Evolutionary conservation across 768 basidiomycete genomes (phyloP), one percentile per base, ranked within the genome.

Genomic region (Suillus subalutaceus): DNA sequence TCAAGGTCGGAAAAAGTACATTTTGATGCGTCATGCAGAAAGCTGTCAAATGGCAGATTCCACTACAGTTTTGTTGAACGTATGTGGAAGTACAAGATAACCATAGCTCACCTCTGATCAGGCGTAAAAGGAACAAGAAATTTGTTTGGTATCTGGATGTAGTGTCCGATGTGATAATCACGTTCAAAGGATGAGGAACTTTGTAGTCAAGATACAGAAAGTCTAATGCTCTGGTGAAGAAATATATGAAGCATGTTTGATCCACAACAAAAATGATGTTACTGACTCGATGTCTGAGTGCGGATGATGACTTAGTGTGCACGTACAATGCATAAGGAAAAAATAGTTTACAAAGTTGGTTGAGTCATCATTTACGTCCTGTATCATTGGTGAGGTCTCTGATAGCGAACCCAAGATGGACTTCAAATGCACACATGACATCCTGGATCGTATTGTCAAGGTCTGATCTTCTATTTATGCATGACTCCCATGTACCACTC

Each of bases 161-260:
- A 40, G 91, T 84, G 6, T 85, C 82, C 1, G 86, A 80, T 2
- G 92, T 87, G 40, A 97, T 90, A 12, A 97, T 73, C 13, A 89
- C 83, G 56, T 88, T 86, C 46, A 97, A 79, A 0, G 93, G 86
- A n/a, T 83, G 82, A 2, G 94, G 93, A n/a, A 93, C 90, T 71
- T 91, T 91, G 76, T 97, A 97, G 69, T 94, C 88, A 81, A 97
- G 88, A 72, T 93, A 93, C 16, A 97, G 78, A 73, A 96, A 97
- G 74, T 96, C 95, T 52, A 97, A 75, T 8, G 95, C 94, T 74
- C 92, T 93, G 69, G 6, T 38, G 59, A 20, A 68, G 37, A 56
- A 73, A 41, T 69, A 32, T n/a, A 63, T 20, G 35, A 16, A 55
- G 20, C 1, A 40, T 35, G 7, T 43, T 41, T 3, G 2, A 23